Base-by-base conservation (phyloP, 768 basidiomycete genomes). In the Mycena albidolilacea region DNA sequence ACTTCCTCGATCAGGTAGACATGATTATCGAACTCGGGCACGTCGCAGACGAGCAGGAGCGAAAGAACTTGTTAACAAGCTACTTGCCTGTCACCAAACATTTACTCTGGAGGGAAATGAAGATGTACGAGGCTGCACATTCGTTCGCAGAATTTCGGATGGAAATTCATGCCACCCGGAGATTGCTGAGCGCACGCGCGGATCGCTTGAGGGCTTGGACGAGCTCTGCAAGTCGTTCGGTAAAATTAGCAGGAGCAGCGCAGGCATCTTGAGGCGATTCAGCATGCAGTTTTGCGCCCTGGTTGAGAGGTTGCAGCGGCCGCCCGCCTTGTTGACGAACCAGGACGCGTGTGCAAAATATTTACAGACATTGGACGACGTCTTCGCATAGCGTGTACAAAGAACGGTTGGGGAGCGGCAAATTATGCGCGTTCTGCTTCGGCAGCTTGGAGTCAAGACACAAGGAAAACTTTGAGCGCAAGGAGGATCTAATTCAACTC, bases 1-100 rank as follows among this genome's bases (percentile, higher is more conserved):
- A 63, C 55, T 63, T 69, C 30, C 35, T 69, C 6, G 60, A 69
- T 30, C 21, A 69, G 7, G 68, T 69, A 30, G 68, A 61, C 11
- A 39, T 30, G n/a, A 69, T 69, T 52, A 62, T 69, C 38, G 60
- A 50, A 50, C 68, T 69, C 48, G 61, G 55, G 15, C 23, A 23
- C 7, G 55, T 69, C 12, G 52, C 12, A 14, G 14, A 55, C 41
- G 61, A 63, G 2, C 37, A 52, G 7, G 68, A 62, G 52, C 57
- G 60, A 23, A 69, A 63, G 21, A 21, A 9, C 19, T 37, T 69
- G 7, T 15, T 37, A 14, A 57, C 55, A 11, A 15, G 55, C 35
- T 57, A 57, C 37, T 30, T 57, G 21, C 60, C 60, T 10, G 15
- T 39, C n/a, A 44, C 35, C 54, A 54, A 30, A 50, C 44, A 38